These are phyloP conservation scores for Sinapis alba DNA, from an alignment of 441 rosid genomes.

Conservation along the genomic window DNA sequence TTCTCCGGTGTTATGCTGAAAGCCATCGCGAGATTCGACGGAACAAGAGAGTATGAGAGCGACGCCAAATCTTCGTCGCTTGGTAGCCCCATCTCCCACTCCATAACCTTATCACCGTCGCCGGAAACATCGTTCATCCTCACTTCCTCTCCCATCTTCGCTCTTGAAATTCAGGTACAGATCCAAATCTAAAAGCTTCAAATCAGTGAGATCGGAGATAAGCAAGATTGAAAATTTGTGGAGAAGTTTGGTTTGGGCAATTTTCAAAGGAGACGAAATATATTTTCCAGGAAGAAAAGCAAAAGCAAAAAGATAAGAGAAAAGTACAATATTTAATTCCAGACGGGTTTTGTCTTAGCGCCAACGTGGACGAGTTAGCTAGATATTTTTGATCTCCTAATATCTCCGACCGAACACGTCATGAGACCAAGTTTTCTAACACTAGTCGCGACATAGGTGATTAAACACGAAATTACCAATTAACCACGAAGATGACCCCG, in stretches of 20 bases:
- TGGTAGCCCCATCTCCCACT: constrained; percentile 95
- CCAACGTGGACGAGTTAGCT: constrained; percentile 79
- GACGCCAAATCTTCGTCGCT: constrained; percentile 74
- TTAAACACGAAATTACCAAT: neutral
- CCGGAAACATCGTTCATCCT: constrained; percentile 54
- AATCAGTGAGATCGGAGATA: constrained; percentile 9
- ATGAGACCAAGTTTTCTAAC: neutral
- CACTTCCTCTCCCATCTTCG: constrained; percentile 78
- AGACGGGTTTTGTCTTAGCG: constrained; percentile 43
- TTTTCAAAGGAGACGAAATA: constrained; percentile 9
- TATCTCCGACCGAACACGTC: constrained; percentile 33
- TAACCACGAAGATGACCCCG: constrained; percentile 9
- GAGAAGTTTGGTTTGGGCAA: constrained; percentile 40
- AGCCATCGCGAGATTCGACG: constrained; percentile 83
- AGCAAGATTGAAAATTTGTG: constrained; percentile 14
- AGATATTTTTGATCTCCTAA: constrained; percentile 82
- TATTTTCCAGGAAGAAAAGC: neutral
- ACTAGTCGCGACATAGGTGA: constrained; percentile 10
- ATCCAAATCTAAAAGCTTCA: neutral
- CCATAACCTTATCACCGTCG: constrained; percentile 63
- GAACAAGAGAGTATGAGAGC: constrained; percentile 67
- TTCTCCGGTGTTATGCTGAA: constrained; percentile 82
- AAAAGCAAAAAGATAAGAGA: constrained; percentile 15
- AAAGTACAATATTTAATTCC: constrained; percentile 71
- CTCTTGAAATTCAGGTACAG: neutral